Conservation (phyloP, 257 asterid species). For the Lantana camara region DNA sequence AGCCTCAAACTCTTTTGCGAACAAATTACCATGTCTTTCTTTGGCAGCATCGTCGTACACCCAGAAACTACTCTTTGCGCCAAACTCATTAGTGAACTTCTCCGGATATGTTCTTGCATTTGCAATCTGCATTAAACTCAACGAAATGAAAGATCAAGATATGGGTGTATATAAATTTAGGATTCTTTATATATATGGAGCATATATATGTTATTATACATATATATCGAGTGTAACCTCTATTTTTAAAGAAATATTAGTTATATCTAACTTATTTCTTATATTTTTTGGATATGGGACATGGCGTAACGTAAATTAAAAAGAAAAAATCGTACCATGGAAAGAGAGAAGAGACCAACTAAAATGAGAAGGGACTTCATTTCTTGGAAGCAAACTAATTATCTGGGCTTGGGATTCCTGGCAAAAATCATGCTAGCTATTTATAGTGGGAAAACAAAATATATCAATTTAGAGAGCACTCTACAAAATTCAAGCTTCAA, state of each 20-base stretch:
- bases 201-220: too few relatives aligned
- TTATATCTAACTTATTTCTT: too few relatives aligned
- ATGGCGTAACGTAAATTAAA: too few relatives aligned
- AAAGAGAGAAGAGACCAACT: conserved; percentile 11
- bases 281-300: too few relatives aligned
- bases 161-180: too few relatives aligned
- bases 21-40: background rate
- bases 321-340: too few relatives aligned
- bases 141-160: too few relatives aligned
- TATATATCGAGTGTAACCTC: too few relatives aligned
- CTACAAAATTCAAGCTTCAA: background rate
- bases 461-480: background rate
- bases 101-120: conserved; percentile 27
- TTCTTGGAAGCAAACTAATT: background rate
- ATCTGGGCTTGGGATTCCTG: too few relatives aligned
- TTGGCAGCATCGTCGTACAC: conserved; percentile 4
- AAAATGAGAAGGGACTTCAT: conserved; percentile 19
- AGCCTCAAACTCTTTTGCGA: conserved; percentile 26
- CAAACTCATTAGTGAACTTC: conserved; percentile 7
- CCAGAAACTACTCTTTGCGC: conserved; percentile 2
- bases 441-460: conserved; percentile 2
- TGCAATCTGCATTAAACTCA: too few relatives aligned
- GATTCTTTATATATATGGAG: too few relatives aligned
- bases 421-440: background rate
- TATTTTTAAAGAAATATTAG: too few relatives aligned